These are phyloP conservation scores for Venturia aucupariae DNA, from an alignment of 2,329 filamentous ascomycete genomes.

Conservation along the genomic window DNA sequence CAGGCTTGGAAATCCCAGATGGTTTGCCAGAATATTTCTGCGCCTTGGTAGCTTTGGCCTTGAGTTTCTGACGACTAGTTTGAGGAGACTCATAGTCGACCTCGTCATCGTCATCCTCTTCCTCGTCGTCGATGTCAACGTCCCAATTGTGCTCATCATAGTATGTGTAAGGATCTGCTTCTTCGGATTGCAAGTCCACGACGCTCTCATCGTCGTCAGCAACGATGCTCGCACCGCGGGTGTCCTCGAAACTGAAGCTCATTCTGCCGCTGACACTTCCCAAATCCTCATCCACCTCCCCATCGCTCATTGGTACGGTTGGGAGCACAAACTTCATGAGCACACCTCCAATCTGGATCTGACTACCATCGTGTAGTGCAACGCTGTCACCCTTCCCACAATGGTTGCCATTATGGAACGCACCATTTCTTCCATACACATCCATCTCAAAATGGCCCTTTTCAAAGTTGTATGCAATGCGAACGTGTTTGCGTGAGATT, in stretches of 20 bases:
- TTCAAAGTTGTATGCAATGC: constrained; percentile 59
- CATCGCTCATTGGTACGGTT: constrained; percentile 45
- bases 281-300: constrained; percentile 35
- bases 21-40: constrained; percentile 12
- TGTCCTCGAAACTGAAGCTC: constrained; percentile 64
- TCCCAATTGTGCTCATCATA: constrained; percentile 19
- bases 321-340: constrained; percentile 61
- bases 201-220: constrained; percentile 24
- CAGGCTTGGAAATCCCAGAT: background rate
- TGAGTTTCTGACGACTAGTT: constrained; percentile 9
- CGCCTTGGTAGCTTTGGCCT: constrained; percentile 16
- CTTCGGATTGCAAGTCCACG: constrained; percentile 3
- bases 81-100: constrained; percentile 21
- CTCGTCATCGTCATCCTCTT: constrained; percentile 29
- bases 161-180: background rate
- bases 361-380: constrained; percentile 53
- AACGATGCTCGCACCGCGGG: constrained; percentile 46
- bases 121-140: constrained; percentile 27
- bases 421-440: constrained; percentile 56
- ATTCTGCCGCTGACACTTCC: constrained; percentile 49
- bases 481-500: constrained; percentile 66
- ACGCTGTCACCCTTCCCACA: constrained; percentile 46
- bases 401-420: constrained; percentile 55
- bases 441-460: constrained; percentile 56
- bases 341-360: constrained; percentile 64